A percentile compares a stretch with the other conserved stretches of the same genome.
Evolutionary conservation across 306 rosid genomes (phyloP).

Genomic region (Calophaca sinica): DNA sequence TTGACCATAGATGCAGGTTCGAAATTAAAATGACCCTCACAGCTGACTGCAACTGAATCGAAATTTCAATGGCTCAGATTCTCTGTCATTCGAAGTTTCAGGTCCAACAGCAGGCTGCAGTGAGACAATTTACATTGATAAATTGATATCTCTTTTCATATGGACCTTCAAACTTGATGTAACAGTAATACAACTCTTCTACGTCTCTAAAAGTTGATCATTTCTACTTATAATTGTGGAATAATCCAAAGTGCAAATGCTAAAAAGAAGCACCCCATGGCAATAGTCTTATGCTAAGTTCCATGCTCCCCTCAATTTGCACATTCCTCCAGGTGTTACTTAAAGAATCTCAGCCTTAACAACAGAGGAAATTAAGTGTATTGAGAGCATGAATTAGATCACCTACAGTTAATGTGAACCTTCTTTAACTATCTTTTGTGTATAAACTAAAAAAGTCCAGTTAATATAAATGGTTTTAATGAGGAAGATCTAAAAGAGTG

Average conservation of each 20-base stretch:
- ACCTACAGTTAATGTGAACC: background rate
- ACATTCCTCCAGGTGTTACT: background rate
- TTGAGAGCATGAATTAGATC: background rate
- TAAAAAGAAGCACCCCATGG: background rate
- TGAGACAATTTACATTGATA: no score
- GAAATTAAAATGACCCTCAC: no score
- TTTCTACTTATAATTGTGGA: no score
- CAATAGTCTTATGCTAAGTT: background rate
- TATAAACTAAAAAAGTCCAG: conserved; percentile 1
- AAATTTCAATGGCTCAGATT: no score
- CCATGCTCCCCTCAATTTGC: background rate
- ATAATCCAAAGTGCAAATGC: background rate
- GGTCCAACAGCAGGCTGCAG: no score
- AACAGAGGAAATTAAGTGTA: background rate
- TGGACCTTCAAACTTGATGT: background rate
- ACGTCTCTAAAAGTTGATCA: background rate
- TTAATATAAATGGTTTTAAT: conserved; percentile 8
- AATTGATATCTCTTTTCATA: no score
- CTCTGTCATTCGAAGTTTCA: no score
- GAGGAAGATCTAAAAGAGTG: background rate
- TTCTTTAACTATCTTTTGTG: conserved; percentile 1
- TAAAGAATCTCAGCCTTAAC: background rate
- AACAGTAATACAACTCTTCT: background rate
- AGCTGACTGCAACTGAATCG: no score
- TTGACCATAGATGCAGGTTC: no score